These are phyloP conservation scores for Neurospora sublineolata DNA, from an alignment of 495 filamentous ascomycete species.

Conservation along the genomic window DNA sequence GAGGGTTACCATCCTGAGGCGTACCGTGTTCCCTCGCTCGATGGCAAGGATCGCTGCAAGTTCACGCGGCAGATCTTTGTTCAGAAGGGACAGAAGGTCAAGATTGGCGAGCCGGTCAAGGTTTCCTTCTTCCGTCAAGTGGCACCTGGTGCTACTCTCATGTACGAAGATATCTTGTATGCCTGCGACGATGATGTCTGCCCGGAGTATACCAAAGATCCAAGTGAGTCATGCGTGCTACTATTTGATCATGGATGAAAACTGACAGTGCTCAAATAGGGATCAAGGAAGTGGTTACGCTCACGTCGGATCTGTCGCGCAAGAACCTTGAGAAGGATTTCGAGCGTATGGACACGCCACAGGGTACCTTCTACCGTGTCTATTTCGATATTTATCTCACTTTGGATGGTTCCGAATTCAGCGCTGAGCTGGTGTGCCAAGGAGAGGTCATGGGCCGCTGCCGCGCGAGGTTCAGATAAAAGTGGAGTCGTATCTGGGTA, in stretches of 20 bases:
- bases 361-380: slow-evolving; percentile 93
- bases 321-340: slow-evolving; percentile 99
- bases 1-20: slow-evolving; percentile 97
- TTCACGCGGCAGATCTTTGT: slow-evolving; percentile 98
- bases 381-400: slow-evolving; percentile 79
- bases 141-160: slow-evolving; percentile 90
- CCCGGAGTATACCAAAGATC: slow-evolving; percentile 98
- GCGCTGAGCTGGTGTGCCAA: slow-evolving; percentile 94
- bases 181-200: slow-evolving; percentile 97
- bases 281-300: slow-evolving; percentile 97
- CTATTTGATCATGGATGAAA: background rate
- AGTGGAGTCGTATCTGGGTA: background rate
- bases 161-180: slow-evolving; percentile 98
- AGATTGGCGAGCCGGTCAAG: slow-evolving; percentile 98
- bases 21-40: slow-evolving; percentile 90
- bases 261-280: slow-evolving; percentile 44
- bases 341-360: slow-evolving; percentile 97
- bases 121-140: slow-evolving; percentile 98
- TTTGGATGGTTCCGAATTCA: slow-evolving; percentile 94
- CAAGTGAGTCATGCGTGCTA: slow-evolving; percentile 56
- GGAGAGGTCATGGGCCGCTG: slow-evolving; percentile 98
- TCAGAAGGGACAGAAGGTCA: slow-evolving; percentile 95
- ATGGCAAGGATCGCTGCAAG: slow-evolving; percentile 97
- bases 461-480: slow-evolving; percentile 67
- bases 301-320: slow-evolving; percentile 90